Base-by-base conservation (phyloP, 2,329 filamentous ascomycete species). In the Diaporthe vaccinii region DNA sequence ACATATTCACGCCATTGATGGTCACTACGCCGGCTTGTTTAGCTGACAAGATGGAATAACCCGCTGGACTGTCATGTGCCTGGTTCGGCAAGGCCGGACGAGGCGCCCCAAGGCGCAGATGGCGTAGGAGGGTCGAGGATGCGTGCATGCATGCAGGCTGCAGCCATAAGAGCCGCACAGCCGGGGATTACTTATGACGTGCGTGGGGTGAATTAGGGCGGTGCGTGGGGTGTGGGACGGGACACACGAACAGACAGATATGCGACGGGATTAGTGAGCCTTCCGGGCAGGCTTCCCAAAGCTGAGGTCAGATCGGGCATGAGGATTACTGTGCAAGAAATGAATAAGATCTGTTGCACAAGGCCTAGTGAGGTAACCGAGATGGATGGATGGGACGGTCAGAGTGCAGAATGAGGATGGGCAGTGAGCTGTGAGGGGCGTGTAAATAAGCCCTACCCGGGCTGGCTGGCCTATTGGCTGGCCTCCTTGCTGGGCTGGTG, bases 161-260 rank as follows among this genome's bases (percentile, higher is more conserved):
- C 65, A 68, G 65, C 65, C 46, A 17, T 20, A 25, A 28, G 46
- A 68, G 65, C 65, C 65, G 65, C 65, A 36, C 65, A 68, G 46
- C 65, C 65, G 31, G 31, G 61, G 44, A 44, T 28, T 65, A 22
- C 28, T 68, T 68, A 68, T 68, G 65, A 68, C 65, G 65, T 68
- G 65, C 46, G 65, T 68, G 65, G 65, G 65, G 65, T 65, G 59
- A 31, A 41, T 31, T 6, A 53, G 4, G 46, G 31, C 12, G 22
- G 31, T 39, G 31, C 7, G 58, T 62, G 62, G 62, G 62, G 62
- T 25, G 44, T 17, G 44, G 46, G 44, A 67, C 25, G 44, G 41
- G 5, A 68, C 61, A 25, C 1, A 39, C 6, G 20, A 12, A n/a
- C 9, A n/a, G 31, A 14, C 31, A 36, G 17, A 55, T 58, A 4